Conservation (phyloP, 2,329 filamentous ascomycete genomes). For the Arthrobotrys musiformis region DNA sequence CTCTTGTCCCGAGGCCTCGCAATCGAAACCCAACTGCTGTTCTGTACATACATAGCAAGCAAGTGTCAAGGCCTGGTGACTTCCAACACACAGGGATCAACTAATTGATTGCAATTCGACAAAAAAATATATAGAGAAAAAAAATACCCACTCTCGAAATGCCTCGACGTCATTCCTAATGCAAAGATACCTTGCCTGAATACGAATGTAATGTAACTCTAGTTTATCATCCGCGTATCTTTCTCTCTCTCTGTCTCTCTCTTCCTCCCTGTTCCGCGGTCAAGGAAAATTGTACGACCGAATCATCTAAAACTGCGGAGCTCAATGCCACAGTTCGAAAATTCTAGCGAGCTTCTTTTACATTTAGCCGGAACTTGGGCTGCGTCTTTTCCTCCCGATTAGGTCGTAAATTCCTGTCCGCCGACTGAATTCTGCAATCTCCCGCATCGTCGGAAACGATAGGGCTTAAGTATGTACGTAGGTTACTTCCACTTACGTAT, state of each 20-base stretch:
- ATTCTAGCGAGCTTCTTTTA: constrained; percentile 10
- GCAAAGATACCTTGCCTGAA: not conserved
- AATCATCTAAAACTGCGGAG: not conserved
- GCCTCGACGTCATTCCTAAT: not conserved
- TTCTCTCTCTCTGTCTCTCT: too few relatives aligned
- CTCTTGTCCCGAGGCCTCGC: too few relatives aligned
- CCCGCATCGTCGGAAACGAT: constrained; percentile 3
- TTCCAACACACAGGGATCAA: too few relatives aligned
- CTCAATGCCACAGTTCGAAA: constrained; percentile 3
- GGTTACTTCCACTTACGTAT: too few relatives aligned
- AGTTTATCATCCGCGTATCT: not conserved
- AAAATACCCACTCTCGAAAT: not conserved
- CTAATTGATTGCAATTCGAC: not conserved
- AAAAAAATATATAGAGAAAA: too few relatives aligned
- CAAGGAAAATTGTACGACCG: not conserved
- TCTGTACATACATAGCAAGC: too few relatives aligned
- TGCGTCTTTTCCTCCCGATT: not conserved
- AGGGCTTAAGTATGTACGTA: too few relatives aligned
- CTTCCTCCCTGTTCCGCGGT: too few relatives aligned
- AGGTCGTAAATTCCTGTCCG: not conserved
- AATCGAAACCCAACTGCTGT: too few relatives aligned
- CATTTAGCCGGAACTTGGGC: not conserved
- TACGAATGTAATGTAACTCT: not conserved
- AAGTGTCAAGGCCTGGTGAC: too few relatives aligned
- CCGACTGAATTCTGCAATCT: not conserved